A percentile compares a stretch with the other conserved stretches of the same genome.
Conservation (phyloP, 192 early-diverging fungal genomes). For the Backusella australiensis region DNA sequence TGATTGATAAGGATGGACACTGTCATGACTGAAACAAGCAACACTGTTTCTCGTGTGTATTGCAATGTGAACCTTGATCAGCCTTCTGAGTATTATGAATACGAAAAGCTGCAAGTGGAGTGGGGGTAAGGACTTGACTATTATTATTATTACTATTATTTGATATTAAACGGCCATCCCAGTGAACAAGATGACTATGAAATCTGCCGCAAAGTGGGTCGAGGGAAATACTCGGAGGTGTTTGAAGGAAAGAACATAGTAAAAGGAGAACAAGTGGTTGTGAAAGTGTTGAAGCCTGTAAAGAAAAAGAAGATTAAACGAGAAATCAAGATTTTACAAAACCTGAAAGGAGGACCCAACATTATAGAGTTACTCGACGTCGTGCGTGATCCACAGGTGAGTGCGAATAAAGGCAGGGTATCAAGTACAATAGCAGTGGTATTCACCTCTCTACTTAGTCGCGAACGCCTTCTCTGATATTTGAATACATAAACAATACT, state of each 20-base stretch:
- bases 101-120: constrained; percentile 86
- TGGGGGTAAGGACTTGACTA: constrained; percentile 71
- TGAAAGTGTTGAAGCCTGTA: constrained; percentile 99
- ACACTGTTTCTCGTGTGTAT: constrained; percentile 77
- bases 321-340: constrained; percentile 99
- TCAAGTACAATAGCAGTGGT: not conserved
- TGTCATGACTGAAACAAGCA: not conserved
- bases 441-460: constrained; percentile 45
- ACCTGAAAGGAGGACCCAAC: constrained; percentile 91
- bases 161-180: not conserved
- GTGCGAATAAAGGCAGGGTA: not conserved
- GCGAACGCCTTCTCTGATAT: constrained; percentile 96
- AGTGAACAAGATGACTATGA: constrained; percentile 96
- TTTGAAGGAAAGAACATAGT: constrained; percentile 93
- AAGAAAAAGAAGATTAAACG: constrained; percentile 99
- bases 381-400: constrained; percentile 90
- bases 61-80: constrained; percentile 79
- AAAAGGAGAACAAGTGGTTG: constrained; percentile 84
- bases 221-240: constrained; percentile 99
- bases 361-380: constrained; percentile 90
- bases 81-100: constrained; percentile 94
- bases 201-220: constrained; percentile 94
- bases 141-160: not conserved
- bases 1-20: not conserved
- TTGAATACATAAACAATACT: constrained; percentile 95